Conservation (phyloP, 257 asterid genomes). For the Petunia secreta region DNA sequence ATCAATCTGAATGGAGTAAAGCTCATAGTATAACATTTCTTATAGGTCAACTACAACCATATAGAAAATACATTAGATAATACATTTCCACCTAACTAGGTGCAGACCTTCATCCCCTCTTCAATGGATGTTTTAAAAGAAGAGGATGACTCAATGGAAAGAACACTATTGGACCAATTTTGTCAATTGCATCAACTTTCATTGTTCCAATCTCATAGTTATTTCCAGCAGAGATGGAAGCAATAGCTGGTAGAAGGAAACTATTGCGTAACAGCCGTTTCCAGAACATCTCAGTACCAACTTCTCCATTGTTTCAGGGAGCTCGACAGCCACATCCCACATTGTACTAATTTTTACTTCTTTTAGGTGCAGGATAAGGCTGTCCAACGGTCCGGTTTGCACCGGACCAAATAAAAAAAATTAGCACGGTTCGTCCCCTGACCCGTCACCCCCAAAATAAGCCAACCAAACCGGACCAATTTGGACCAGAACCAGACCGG, state of each 20-base stretch:
- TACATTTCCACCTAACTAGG: conserved; percentile 3
- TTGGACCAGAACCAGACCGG: too few relatives aligned
- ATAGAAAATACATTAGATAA: conserved; percentile 3
- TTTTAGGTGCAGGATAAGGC: too few relatives aligned
- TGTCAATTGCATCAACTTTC: conserved; percentile 97
- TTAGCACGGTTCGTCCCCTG: too few relatives aligned
- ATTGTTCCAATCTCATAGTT: conserved; percentile 80
- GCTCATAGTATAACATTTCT: neutral
- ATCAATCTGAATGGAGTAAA: conserved; percentile 58
- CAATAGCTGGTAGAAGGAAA: conserved; percentile 60
- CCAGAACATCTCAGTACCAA: too few relatives aligned
- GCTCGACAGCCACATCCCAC: too few relatives aligned
- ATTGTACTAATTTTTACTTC: too few relatives aligned
- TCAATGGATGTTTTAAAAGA: conserved; percentile 95
- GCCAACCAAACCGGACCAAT: too few relatives aligned
- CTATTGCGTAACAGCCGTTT: too few relatives aligned
- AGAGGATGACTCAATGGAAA: conserved; percentile 95
- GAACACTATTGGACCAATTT: conserved; percentile 99
- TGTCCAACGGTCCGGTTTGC: too few relatives aligned
- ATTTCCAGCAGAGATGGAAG: conserved; percentile 92
- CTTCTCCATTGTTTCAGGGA: too few relatives aligned
- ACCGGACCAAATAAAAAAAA: too few relatives aligned
- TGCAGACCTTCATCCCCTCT: conserved; percentile 95
- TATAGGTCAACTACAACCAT: neutral
- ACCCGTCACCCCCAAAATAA: too few relatives aligned